Percentiles rank a stretch among this genome's conserved stretches.
These are phyloP conservation scores for Toxicodendron radicans DNA, from an alignment of 345 rosid species.

Conservation along the genomic window DNA sequence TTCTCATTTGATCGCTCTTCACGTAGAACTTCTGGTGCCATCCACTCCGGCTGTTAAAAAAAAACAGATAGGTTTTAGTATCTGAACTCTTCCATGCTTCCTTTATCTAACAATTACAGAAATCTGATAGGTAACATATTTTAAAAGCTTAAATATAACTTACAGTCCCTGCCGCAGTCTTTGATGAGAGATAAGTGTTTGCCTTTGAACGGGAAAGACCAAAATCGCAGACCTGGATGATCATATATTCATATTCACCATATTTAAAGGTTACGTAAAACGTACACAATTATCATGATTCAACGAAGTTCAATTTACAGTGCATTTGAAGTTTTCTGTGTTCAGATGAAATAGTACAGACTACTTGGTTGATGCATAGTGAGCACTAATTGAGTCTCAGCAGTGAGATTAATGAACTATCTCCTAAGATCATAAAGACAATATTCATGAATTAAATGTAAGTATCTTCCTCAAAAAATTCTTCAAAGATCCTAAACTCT, in stretches of 20 bases:
- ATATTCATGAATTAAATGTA: not conserved
- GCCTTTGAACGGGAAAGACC: slow-evolving; percentile 60
- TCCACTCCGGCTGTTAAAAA: slow-evolving; percentile 55
- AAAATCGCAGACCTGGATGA: slow-evolving; percentile 53
- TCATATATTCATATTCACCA: not conserved
- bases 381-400: slow-evolving; percentile 21
- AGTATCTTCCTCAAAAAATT: no score
- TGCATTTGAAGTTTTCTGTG: not conserved
- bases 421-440: not conserved
- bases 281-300: slow-evolving; percentile 14
- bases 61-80: slow-evolving; percentile 11
- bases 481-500: not conserved
- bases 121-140: not conserved
- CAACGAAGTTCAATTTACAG: not conserved
- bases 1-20: slow-evolving; percentile 58
- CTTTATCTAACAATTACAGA: not conserved
- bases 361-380: not conserved
- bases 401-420: slow-evolving; percentile 19
- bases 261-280: slow-evolving; percentile 14
- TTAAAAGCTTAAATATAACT: slow-evolving; percentile 22
- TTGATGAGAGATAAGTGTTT: slow-evolving; percentile 55
- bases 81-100: not conserved
- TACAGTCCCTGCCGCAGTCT: slow-evolving; percentile 60
- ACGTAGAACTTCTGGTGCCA: slow-evolving; percentile 64
- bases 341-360: not conserved